A percentile compares a stretch with the other conserved stretches of the same genome.
phyloP scores from a whole-genome alignment of 805 yeast species.

The Kodamaea kaohsiungensis region DNA sequence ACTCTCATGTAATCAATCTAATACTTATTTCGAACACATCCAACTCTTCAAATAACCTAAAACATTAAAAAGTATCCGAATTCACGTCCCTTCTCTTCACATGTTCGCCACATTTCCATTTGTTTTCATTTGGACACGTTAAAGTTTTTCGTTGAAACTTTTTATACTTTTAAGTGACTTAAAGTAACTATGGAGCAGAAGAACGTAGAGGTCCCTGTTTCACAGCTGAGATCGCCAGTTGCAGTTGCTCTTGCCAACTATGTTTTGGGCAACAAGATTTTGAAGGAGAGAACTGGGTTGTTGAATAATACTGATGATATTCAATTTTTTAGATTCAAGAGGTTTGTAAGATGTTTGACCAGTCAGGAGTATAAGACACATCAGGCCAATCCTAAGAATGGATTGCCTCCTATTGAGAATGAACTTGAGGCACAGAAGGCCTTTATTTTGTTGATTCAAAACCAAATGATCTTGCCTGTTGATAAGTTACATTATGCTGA shows the following conservation, averaged over 20 bases:
- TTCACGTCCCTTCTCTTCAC: not conserved
- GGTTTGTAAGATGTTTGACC: slow-evolving; percentile 75
- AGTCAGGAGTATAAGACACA: slow-evolving; percentile 67
- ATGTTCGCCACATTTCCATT: not conserved
- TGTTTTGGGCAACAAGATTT: slow-evolving; percentile 60
- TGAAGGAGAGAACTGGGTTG: slow-evolving; percentile 84
- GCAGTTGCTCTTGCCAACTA: slow-evolving; percentile 71
- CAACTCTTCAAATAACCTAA: not conserved
- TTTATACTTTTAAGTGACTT: no score
- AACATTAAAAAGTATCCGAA: no score
- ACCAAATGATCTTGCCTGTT: slow-evolving; percentile 75
- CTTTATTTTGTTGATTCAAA: slow-evolving; percentile 67
- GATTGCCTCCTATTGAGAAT: slow-evolving; percentile 44
- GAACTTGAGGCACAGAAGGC: slow-evolving; percentile 60
- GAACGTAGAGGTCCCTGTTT: slow-evolving; percentile 13
- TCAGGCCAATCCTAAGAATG: slow-evolving; percentile 47
- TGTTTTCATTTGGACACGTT: slow-evolving; percentile 7
- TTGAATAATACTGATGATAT: slow-evolving; percentile 63
- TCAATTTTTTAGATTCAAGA: slow-evolving; percentile 85
- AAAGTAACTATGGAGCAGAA: slow-evolving; percentile 10
- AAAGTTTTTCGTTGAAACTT: slow-evolving; percentile 3
- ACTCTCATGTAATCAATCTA: no score
- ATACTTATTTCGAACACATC: not conserved
- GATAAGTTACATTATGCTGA: slow-evolving; percentile 69
- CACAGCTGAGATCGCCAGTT: slow-evolving; percentile 43